phyloP scores from a whole-genome alignment of 2,329 filamentous ascomycete genomes.

The Verticillium nubilum region DNA sequence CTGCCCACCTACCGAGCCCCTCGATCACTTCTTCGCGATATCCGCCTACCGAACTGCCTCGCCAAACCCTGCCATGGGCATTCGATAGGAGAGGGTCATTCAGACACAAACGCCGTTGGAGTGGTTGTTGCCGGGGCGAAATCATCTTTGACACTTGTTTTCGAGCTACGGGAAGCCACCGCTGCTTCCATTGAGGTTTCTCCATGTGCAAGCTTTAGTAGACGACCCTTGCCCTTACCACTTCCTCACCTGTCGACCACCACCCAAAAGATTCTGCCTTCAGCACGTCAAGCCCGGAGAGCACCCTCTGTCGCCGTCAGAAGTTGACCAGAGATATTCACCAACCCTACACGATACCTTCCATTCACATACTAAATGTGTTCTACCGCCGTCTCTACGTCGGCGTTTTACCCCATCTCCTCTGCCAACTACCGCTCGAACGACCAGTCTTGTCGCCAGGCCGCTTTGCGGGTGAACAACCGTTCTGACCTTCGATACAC shows the following conservation, averaged over 20 bases:
- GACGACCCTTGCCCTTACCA: too few species aligned
- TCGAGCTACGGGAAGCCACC: neutral
- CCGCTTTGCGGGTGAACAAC: constrained; percentile 2
- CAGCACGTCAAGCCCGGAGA: neutral
- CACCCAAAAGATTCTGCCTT: neutral
- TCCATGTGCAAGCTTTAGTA: neutral
- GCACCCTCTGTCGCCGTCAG: neutral
- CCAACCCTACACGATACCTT: neutral
- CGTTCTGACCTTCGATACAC: constrained; percentile 4
- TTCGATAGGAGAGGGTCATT: neutral
- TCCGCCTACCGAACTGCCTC: neutral
- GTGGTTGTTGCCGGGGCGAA: neutral
- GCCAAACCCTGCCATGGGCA: constrained; percentile 6
- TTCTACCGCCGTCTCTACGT: constrained; percentile 12
- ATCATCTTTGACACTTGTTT: neutral
- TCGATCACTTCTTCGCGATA: neutral
- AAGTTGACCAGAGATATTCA: neutral
- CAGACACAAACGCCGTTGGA: neutral
- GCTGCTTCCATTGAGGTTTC: neutral
- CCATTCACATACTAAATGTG: constrained; percentile 15
- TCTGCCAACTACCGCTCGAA: constrained; percentile 10
- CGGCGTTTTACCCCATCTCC: constrained; percentile 11
- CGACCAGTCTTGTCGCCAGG: constrained; percentile 5
- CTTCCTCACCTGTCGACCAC: neutral
- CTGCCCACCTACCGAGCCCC: neutral